phyloP scores from a whole-genome alignment of 768 basidiomycete genomes.

The Tubosaeta sp. region DNA sequence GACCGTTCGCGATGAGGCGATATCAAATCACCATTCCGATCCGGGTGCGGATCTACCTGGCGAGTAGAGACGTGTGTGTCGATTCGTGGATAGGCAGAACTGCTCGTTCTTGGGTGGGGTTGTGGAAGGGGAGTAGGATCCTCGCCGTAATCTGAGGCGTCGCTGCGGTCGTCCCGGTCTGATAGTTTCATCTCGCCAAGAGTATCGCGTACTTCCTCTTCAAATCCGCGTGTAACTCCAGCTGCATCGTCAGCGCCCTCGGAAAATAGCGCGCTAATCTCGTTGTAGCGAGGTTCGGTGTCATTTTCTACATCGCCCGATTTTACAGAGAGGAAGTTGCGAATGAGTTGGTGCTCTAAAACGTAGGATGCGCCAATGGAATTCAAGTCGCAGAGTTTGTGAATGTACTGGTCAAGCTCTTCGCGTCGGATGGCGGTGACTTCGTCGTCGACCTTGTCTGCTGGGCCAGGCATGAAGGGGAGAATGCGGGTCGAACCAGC shows the following conservation, averaged over 20 bases:
- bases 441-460: conserved; percentile 74
- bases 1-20: conserved; percentile 33
- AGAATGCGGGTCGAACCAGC: conserved; percentile 67
- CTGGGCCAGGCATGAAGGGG: conserved; percentile 97
- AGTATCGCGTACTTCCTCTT: conserved; percentile 44
- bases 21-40: conserved; percentile 29
- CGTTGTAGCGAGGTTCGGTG: conserved; percentile 53
- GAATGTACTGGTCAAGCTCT: conserved; percentile 88
- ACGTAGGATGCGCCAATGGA: conserved; percentile 69
- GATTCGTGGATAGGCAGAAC: conserved; percentile 41
- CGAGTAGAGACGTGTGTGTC: conserved; percentile 44
- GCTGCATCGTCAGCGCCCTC: conserved; percentile 34
- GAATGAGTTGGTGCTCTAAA: conserved; percentile 72
- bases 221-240: conserved; percentile 36
- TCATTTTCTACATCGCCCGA: conserved; percentile 81
- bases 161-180: conserved; percentile 47
- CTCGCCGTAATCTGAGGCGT: conserved; percentile 66
- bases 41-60: conserved; percentile 31
- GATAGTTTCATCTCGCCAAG: conserved; percentile 47
- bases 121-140: conserved; percentile 33
- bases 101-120: conserved; percentile 36
- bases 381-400: conserved; percentile 71
- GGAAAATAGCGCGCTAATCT: conserved; percentile 53
- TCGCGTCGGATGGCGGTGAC: conserved; percentile 75
- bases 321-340: conserved; percentile 78